Conservation (phyloP, 345 rosid genomes). For the Brassica carinata region DNA sequence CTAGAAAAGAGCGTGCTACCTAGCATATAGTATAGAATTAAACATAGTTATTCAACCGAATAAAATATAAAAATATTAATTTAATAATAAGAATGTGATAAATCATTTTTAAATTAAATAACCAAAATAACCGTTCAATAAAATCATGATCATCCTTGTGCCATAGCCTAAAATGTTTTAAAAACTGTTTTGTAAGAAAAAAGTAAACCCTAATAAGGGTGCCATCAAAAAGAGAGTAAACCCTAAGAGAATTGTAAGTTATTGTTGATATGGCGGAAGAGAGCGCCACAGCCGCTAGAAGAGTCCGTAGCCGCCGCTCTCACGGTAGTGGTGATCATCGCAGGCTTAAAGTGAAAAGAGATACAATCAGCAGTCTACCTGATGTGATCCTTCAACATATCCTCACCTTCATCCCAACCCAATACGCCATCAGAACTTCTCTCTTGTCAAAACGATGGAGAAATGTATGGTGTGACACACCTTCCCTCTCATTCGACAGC, state of each 20-base stretch:
- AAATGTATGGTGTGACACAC: slow-evolving; percentile 10
- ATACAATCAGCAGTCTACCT: neutral
- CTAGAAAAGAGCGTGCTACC: neutral
- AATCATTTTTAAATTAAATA: too few relatives aligned
- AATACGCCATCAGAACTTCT: slow-evolving; percentile 1
- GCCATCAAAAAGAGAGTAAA: neutral
- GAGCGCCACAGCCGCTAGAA: neutral
- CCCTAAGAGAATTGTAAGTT: neutral
- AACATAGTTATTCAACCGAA: neutral
- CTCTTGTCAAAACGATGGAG: slow-evolving; percentile 28
- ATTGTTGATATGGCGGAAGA: neutral
- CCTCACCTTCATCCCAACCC: slow-evolving; percentile 5
- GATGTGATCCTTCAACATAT: slow-evolving; percentile 17
- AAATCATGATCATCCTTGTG: too few relatives aligned
- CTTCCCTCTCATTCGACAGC: neutral
- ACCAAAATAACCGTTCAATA: too few relatives aligned
- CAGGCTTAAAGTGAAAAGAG: neutral
- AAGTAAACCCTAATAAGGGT: neutral
- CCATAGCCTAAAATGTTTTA: neutral
- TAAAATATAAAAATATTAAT: too few relatives aligned
- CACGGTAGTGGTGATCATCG: neutral
- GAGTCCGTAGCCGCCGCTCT: neutral
- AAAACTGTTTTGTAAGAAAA: neutral
- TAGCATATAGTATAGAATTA: too few relatives aligned
- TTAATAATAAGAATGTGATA: too few relatives aligned